phyloP scores from a whole-genome alignment of 805 yeast genomes.

The Suhomyces kilbournensis region DNA sequence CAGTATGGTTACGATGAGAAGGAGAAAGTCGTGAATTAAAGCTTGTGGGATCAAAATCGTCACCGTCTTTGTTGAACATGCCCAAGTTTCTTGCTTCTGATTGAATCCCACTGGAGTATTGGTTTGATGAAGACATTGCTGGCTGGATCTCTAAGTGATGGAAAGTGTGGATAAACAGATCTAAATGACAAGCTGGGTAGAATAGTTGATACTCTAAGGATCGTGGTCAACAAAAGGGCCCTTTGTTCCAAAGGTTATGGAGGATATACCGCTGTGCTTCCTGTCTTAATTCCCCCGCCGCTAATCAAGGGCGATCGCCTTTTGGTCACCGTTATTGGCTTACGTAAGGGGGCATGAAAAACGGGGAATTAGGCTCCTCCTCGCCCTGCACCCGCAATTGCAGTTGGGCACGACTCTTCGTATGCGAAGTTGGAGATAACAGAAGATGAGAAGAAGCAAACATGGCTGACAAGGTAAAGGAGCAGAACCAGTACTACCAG shows the following conservation, averaged over 20 bases:
- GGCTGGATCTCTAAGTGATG: not conserved
- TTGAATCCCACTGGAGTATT: not conserved
- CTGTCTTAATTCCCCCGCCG: not conserved
- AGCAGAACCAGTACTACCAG: slow-evolving; percentile 53
- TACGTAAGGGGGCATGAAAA: not conserved
- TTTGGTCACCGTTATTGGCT: not conserved
- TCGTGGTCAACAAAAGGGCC: not conserved
- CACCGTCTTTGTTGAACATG: not conserved
- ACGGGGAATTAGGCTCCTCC: not conserved
- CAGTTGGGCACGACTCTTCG: not conserved
- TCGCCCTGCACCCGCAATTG: not conserved
- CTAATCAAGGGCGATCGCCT: not conserved
- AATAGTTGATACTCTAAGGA: not conserved
- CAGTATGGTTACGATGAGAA: not conserved
- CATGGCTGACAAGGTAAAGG: slow-evolving; percentile 66
- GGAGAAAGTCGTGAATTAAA: not conserved
- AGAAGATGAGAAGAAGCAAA: not conserved
- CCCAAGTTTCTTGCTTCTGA: not conserved
- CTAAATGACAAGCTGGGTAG: not conserved
- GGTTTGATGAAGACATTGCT: not conserved
- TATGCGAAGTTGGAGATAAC: not conserved
- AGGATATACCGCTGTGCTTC: not conserved
- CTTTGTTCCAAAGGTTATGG: not conserved
- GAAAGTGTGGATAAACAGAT: not conserved
- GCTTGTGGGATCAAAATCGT: not conserved